Percentiles rank a stretch among this genome's conserved stretches.
phyloP scores from a whole-genome alignment of 1,139 yeast genomes.

The Eremothecium gossypii region DNA sequence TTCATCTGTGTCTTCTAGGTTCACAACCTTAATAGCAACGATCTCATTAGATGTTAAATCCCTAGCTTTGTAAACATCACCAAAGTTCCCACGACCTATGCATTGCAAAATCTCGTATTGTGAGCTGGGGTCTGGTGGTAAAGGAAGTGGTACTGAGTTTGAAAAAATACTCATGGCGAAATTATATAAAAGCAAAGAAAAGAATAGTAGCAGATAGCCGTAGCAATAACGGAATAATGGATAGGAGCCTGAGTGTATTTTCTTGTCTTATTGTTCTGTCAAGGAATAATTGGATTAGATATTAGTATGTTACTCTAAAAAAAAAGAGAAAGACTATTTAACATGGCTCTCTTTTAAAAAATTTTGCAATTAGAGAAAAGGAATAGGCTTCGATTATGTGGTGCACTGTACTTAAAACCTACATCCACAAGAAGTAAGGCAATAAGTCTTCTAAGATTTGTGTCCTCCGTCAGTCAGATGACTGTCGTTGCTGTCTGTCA shows the following conservation, averaged over 20 bases:
- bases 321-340: neutral
- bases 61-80: slow-evolving; percentile 66
- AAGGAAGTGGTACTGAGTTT: slow-evolving; percentile 5
- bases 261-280: slow-evolving; percentile 4
- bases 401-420: neutral
- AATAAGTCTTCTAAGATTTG: too few species aligned
- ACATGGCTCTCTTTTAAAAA: neutral
- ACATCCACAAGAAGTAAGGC: slow-evolving; percentile 1
- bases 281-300: slow-evolving; percentile 1
- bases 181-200: slow-evolving; percentile 2
- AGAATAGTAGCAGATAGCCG: slow-evolving; percentile 3
- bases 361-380: neutral
- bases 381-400: neutral
- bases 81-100: slow-evolving; percentile 79
- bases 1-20: slow-evolving; percentile 65
- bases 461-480: too few species aligned
- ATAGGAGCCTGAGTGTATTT: slow-evolving; percentile 4
- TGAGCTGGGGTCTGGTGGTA: slow-evolving; percentile 4
- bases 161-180: slow-evolving; percentile 5
- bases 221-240: slow-evolving; percentile 4
- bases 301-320: neutral
- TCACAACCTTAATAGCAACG: slow-evolving; percentile 74
- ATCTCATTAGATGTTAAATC: slow-evolving; percentile 11
- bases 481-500: too few species aligned
- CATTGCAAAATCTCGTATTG: slow-evolving; percentile 43